A percentile compares a stretch with the other conserved stretches of the same genome.
Conservation (phyloP, 495 filamentous ascomycete genomes). For the Echria macrotheca region DNA sequence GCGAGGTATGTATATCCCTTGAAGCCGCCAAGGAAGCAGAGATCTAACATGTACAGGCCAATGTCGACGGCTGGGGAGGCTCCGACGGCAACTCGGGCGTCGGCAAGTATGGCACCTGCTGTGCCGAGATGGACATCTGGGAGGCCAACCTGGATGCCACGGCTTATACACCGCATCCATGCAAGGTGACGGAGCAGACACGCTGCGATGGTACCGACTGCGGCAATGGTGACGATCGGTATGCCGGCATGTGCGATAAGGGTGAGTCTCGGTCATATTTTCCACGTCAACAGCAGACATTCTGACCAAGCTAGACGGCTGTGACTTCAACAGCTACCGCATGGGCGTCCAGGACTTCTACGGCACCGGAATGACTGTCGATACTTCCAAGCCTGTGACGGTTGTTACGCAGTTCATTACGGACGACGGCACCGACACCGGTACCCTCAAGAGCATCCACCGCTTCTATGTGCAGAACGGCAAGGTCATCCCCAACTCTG, state of each 20-base stretch:
- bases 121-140: constrained; percentile 67
- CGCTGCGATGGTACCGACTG: constrained; percentile 41
- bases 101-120: constrained; percentile 58
- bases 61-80: constrained; percentile 7
- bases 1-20: constrained; percentile 33
- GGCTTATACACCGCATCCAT: constrained; percentile 57
- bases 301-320: constrained; percentile 47
- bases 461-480: constrained; percentile 64
- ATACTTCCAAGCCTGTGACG: constrained; percentile 58
- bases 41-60: no score
- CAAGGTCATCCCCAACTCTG: constrained; percentile 44
- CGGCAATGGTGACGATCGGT: constrained; percentile 28
- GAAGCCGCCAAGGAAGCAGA: no score
- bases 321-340: constrained; percentile 67
- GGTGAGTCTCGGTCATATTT: constrained; percentile 9
- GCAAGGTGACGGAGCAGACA: constrained; percentile 45
- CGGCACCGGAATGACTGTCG: constrained; percentile 48
- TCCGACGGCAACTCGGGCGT: constrained; percentile 39
- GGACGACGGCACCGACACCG: constrained; percentile 47
- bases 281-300: neutral
- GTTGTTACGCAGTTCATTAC: constrained; percentile 69
- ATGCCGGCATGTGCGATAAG: constrained; percentile 35
- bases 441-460: constrained; percentile 54
- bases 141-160: constrained; percentile 59
- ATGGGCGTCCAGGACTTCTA: constrained; percentile 56